Evolutionary conservation across 2,329 filamentous ascomycete species (phyloP).

Genomic region (Pseudophaeomoniella oleicola): DNA sequence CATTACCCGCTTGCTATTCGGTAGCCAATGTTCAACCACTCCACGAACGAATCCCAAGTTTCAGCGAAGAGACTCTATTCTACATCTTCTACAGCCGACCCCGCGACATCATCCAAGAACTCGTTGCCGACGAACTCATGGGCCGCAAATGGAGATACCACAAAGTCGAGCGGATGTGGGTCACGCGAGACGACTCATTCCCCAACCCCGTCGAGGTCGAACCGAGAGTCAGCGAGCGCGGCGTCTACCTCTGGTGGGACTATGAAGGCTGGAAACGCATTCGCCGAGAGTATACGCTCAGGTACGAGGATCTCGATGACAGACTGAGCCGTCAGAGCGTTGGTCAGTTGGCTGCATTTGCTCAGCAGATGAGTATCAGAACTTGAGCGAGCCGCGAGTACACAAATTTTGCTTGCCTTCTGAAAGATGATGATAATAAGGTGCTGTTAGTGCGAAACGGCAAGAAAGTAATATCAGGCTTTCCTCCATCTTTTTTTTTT

Average conservation of each 20-base stretch:
- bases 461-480: no score
- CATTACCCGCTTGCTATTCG: conserved; percentile 47
- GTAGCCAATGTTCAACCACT: conserved; percentile 52
- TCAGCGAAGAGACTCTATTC: conserved; percentile 51
- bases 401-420: no score
- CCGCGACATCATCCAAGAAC: conserved; percentile 49
- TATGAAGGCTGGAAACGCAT: conserved; percentile 34
- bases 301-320: conserved; percentile 35
- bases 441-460: no score
- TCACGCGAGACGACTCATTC: conserved; percentile 33
- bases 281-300: conserved; percentile 33
- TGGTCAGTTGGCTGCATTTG: neutral
- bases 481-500: no score
- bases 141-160: conserved; percentile 38
- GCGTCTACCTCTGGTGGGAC: conserved; percentile 37
- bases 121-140: conserved; percentile 48
- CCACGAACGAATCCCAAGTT: conserved; percentile 41
- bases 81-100: conserved; percentile 58
- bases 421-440: no score
- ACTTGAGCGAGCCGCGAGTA: no score
- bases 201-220: conserved; percentile 33
- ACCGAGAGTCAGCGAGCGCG: conserved; percentile 31
- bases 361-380: neutral
- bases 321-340: neutral
- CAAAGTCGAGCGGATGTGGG: conserved; percentile 36